These are phyloP conservation scores for Aspergillus fructus DNA, from an alignment of 2,329 filamentous ascomycete species.

Conservation along the genomic window DNA sequence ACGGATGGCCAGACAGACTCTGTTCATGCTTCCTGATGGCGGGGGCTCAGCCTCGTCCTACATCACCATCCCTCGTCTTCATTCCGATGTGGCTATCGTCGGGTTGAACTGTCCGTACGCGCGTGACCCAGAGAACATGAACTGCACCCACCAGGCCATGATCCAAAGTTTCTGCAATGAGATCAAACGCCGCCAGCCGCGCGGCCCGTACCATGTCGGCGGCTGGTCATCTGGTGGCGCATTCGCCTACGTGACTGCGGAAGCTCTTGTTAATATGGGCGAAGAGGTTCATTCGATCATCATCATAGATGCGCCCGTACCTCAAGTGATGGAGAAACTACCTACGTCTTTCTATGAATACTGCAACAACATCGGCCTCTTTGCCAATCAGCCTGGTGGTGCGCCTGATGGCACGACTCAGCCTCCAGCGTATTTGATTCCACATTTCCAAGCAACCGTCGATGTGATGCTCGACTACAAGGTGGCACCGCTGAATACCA, in stretches of 20 bases:
- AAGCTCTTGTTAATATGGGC: slow-evolving; percentile 54
- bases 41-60: background rate
- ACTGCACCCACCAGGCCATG: background rate
- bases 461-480: slow-evolving; percentile 5
- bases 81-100: background rate
- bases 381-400: background rate
- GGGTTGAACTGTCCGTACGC: slow-evolving; percentile 4
- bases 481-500: background rate
- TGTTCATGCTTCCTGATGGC: slow-evolving; percentile 8
- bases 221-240: slow-evolving; percentile 72
- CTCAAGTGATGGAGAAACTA: slow-evolving; percentile 25
- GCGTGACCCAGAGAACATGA: background rate
- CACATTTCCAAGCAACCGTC: slow-evolving; percentile 5
- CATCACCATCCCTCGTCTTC: background rate
- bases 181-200: slow-evolving; percentile 38
- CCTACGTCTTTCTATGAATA: background rate
- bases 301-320: slow-evolving; percentile 64
- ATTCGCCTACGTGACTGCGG: slow-evolving; percentile 62
- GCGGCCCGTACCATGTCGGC: slow-evolving; percentile 58
- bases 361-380: slow-evolving; percentile 1
- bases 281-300: slow-evolving; percentile 57
- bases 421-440: background rate
- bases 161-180: slow-evolving; percentile 28
- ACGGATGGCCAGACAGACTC: background rate
- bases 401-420: background rate